Base-by-base conservation (phyloP, 1,139 yeast genomes). In the Yamadazyma mexicana region DNA sequence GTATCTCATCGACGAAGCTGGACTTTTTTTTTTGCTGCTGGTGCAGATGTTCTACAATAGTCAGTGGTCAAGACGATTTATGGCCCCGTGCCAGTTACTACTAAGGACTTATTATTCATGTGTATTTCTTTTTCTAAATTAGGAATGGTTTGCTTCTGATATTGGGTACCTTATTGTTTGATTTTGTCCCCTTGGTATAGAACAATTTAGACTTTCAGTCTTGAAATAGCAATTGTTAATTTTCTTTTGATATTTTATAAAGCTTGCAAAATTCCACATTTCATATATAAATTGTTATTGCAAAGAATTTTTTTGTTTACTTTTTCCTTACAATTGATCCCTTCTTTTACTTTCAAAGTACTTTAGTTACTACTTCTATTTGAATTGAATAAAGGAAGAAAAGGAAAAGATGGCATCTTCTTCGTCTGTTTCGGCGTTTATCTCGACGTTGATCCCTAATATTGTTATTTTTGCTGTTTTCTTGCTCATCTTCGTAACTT, bases 401-500 rank as follows among this genome's bases (percentile, higher is more conserved):
- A n/a, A n/a, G n/a, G n/a, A 16, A 12, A 26, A 12, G 16, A 41
- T 41, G 44, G 44, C 44, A 22, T 14, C 32, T 30, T 40, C 46
- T n/a, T 48, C 66, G 16, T 64, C 73, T 20, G 67, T 69, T 16
- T 70, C 76, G 32, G 72, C 69, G 42, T 66, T 70, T 41, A 39
- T 72, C 38, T 59, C 75, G 18, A 57, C 69, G 9, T 59, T 70
- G 34, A 59, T 68, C 24, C 75, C 75, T 5, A 65, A 61, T 17
- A 51, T 61, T 20, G 56, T 80, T 33, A 61, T 87, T 10, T 83
- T 83, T 42, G 67, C 66, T 3, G 68, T 77, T 2, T 84, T 87
- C 51, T 55, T 83, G 11, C 30, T 63, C 0, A 62, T 73, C 4
- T 92, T 92, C 58, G 49, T 88, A n/a, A 31, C 68, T 3, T 57